A percentile compares a stretch with the other conserved stretches of the same genome.
Conservation (phyloP, 148 eudicot genomes). For the Limonium bicolor region DNA sequence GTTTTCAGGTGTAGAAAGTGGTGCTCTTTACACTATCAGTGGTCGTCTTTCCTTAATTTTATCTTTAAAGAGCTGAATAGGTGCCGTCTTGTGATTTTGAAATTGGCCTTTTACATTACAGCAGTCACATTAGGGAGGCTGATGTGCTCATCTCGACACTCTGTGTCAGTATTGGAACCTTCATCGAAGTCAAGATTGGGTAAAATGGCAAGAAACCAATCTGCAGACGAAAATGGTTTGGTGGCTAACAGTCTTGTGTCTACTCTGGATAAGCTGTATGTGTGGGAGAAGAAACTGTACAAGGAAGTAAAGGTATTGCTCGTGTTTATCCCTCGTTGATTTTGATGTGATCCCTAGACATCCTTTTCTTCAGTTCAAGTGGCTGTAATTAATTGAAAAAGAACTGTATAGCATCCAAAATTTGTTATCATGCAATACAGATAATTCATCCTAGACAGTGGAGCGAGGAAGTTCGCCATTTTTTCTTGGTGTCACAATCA, state of each 20-base stretch:
- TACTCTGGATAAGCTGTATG: constrained; percentile 70
- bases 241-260: constrained; percentile 51
- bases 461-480: too few species aligned
- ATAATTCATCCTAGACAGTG: too few species aligned
- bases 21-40: too few species aligned
- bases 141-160: constrained; percentile 24
- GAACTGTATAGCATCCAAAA: too few species aligned
- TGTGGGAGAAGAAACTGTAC: constrained; percentile 90
- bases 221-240: constrained; percentile 20
- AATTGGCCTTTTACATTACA: neutral
- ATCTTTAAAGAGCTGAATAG: too few species aligned
- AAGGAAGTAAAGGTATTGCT: constrained; percentile 83
- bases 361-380: neutral
- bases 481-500: too few species aligned
- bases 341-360: neutral
- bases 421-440: too few species aligned
- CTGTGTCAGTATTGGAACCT: constrained; percentile 24
- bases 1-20: too few species aligned
- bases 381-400: too few species aligned
- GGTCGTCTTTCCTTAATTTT: too few species aligned
- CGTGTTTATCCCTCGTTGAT: neutral
- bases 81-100: too few species aligned
- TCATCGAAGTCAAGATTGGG: constrained; percentile 15
- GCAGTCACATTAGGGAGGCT: constrained; percentile 53
- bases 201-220: constrained; percentile 30